Evolutionary conservation across 1,139 yeast genomes (phyloP).

Genomic region (Lizanozyma gosingica): DNA sequence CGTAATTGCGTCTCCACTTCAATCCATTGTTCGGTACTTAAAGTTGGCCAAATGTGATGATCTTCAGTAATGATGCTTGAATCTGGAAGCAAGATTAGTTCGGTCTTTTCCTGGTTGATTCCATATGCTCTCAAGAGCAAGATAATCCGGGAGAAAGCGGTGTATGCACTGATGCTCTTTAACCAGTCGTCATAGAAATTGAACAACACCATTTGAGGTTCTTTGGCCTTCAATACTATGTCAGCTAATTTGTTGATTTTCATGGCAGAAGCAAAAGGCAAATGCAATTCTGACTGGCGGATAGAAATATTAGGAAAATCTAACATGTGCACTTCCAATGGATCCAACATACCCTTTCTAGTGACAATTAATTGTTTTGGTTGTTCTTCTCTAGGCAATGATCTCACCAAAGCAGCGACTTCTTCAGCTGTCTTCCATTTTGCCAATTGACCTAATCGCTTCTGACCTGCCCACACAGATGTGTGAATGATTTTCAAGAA

Average conservation of each 20-base stretch:
- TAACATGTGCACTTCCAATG: slow-evolving; percentile 91
- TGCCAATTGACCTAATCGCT: slow-evolving; percentile 85
- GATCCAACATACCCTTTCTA: slow-evolving; percentile 87
- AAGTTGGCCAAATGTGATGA: slow-evolving; percentile 91
- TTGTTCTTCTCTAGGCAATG: slow-evolving; percentile 88
- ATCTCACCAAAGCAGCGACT: slow-evolving; percentile 82
- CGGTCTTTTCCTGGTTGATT: slow-evolving; percentile 69
- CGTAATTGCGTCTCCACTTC: slow-evolving; percentile 80
- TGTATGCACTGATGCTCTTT: slow-evolving; percentile 70
- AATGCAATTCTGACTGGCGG: slow-evolving; percentile 78
- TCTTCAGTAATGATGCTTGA: slow-evolving; percentile 57
- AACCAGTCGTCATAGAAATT: slow-evolving; percentile 96
- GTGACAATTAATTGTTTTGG: slow-evolving; percentile 90
- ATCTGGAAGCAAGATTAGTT: slow-evolving; percentile 70
- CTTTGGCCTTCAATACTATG: slow-evolving; percentile 75
- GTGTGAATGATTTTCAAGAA: slow-evolving; percentile 87
- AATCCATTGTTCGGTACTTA: slow-evolving; percentile 85
- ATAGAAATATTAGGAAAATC: slow-evolving; percentile 92
- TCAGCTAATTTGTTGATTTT: slow-evolving; percentile 75
- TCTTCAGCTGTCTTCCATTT: slow-evolving; percentile 99
- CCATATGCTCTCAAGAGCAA: slow-evolving; percentile 73
- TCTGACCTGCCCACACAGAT: slow-evolving; percentile 96
- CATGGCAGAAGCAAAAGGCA: slow-evolving; percentile 86
- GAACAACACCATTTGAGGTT: slow-evolving; percentile 87
- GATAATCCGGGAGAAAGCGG: slow-evolving; percentile 86